These are phyloP conservation scores for Candida vaughaniae DNA, from an alignment of 805 yeast genomes.

Conservation along the genomic window DNA sequence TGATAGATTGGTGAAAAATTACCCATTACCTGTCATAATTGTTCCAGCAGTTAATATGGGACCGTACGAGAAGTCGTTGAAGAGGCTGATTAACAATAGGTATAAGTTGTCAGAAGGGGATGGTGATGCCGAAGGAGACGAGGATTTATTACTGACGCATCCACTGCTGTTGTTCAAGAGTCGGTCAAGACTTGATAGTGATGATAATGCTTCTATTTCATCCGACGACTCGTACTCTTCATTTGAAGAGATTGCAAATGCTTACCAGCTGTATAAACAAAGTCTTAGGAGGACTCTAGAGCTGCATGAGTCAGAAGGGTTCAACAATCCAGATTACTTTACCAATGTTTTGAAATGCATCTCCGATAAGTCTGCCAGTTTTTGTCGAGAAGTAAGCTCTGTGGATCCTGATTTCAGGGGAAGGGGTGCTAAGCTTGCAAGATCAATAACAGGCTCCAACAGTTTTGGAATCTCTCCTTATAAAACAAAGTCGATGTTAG, in stretches of 20 bases:
- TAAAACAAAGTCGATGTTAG: conserved; percentile 42
- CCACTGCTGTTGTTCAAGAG: not conserved
- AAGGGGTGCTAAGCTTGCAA: conserved; percentile 41
- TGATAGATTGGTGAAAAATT: conserved; percentile 62
- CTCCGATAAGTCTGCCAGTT: conserved; percentile 32
- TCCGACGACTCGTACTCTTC: conserved; percentile 36
- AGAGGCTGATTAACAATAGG: conserved; percentile 25
- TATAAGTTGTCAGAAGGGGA: conserved; percentile 1
- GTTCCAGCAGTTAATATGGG: conserved; percentile 62
- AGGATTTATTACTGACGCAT: not conserved
- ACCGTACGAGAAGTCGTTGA: conserved; percentile 47
- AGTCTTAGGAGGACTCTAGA: conserved; percentile 18
- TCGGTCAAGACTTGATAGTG: not conserved
- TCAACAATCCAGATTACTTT: conserved; percentile 26
- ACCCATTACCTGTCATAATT: conserved; percentile 64
- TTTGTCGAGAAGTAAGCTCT: conserved; percentile 35
- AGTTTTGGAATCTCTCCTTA: conserved; percentile 38
- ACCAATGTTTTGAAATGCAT: conserved; percentile 25
- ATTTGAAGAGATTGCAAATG: conserved; percentile 37
- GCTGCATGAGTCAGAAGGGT: conserved; percentile 12
- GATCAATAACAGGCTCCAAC: conserved; percentile 42
- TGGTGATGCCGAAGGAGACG: not conserved
- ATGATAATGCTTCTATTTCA: conserved; percentile 15
- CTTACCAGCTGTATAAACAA: conserved; percentile 28
- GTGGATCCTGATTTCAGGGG: conserved; percentile 41